Percentiles rank a stretch among this genome's conserved stretches.
These are phyloP conservation scores for Babesia gibsoni DNA, from an alignment of 169 alveolate genomes.

Conservation along the genomic window DNA sequence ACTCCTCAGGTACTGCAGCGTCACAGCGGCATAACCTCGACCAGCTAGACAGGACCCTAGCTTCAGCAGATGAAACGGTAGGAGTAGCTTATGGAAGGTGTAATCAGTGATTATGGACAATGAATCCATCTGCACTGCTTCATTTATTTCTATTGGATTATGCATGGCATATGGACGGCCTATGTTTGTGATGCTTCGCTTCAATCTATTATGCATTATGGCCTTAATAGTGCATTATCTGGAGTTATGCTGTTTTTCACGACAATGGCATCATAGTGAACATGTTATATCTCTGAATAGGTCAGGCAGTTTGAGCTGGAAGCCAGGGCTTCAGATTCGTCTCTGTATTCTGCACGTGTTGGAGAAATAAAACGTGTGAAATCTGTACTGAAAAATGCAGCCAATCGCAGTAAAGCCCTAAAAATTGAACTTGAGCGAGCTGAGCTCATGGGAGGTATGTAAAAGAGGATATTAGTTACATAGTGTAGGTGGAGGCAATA, in stretches of 20 bases:
- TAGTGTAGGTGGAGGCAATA: background rate
- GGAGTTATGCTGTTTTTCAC: no score
- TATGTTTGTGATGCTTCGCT: no score
- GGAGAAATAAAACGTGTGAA: slow-evolving; percentile 39
- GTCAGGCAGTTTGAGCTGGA: slow-evolving; percentile 59
- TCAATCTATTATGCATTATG: no score
- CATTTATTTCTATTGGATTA: no score
- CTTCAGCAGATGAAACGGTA: slow-evolving; percentile 66
- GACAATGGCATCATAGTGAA: no score
- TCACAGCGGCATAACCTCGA: slow-evolving; percentile 19
- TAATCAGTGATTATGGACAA: no score
- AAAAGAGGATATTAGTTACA: background rate
- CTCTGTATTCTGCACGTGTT: slow-evolving; percentile 13
- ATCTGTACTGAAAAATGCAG: slow-evolving; percentile 44
- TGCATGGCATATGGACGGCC: no score
- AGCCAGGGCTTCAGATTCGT: slow-evolving; percentile 38
- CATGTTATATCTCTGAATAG: slow-evolving; percentile 18
- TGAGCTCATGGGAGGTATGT: slow-evolving; percentile 55
- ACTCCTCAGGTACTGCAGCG: slow-evolving; percentile 4
- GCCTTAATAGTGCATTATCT: no score
- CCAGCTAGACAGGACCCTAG: slow-evolving; percentile 25
- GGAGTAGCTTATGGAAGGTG: no score
- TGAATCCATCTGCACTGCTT: no score
- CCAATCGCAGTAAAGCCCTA: slow-evolving; percentile 41
- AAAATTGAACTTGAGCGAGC: slow-evolving; percentile 47